Evolutionary conservation across 768 basidiomycete species (phyloP), one percentile per base, ranked within the genome.

Genomic region (Auricularia sp.): DNA sequence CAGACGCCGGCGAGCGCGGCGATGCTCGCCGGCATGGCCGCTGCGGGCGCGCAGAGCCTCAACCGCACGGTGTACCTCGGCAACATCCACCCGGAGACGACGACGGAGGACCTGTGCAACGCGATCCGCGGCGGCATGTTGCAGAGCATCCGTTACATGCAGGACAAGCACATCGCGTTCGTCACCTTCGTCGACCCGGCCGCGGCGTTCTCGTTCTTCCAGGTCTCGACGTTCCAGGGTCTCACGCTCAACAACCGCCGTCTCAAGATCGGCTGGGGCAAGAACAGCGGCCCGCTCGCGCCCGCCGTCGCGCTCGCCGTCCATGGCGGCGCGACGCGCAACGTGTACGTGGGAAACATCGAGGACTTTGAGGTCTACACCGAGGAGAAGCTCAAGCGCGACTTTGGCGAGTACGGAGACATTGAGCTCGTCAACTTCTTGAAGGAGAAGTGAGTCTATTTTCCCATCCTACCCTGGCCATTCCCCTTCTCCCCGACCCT

Each of bases 221-320:
- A 96, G 71, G 87, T 93, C 43, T 93, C 96, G 16, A 86, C 88
- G 1, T 89, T 86, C 72, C 89, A 93, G 68, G 94, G 95, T 5
- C 79, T 99, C 64, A 92, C 88, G 29, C 80, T 98, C 65, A 95
- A 93, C 79, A 92, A 93, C 75, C 88, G 95, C 53, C 86, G 94
- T 34, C 83, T 98, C 67, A 98, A 98, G 80, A 86, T 98, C 69
- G 95, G 96, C 59, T 99, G 96, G 97, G 96, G 96, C 65, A 98
- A 96, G 83, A 91, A 91, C 71, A 87, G 92, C 16, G 94, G 93
- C 4, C 88, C 93, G 18, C 80, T 96, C 16, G 83, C 87, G 18
- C 89, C 94, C 16, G 83, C 87, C 2, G 81, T 97, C 44, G 89
- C 92, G 35, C 81, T 95, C 67, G 91, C 93, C 0, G 91, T 99